Base-by-base conservation (phyloP, 768 basidiomycete genomes). In the Kondoa malvinella region DNA sequence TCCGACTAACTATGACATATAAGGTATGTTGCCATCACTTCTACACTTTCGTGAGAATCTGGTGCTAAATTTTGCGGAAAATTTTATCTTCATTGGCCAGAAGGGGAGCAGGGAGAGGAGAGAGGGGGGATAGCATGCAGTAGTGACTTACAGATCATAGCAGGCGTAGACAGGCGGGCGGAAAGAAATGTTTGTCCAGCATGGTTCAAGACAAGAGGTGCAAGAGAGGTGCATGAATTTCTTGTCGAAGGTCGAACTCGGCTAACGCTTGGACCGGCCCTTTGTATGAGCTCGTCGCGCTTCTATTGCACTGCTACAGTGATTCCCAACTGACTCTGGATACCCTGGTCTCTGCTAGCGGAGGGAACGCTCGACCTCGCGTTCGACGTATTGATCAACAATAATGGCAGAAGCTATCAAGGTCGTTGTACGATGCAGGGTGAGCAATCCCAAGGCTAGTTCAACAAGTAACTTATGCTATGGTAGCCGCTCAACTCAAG, bases 401-500 rank as follows among this genome's bases (percentile, higher is more conserved):
- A 50, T 50, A 50, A 50, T 50, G 40, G 40, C 40, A 21, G 40
- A 50, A 8, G 40, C 40, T 26, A 67, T 69, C 69, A 65, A 57
- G 29, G 69, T 69, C 15, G 67, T 57, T 30, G 69, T 69, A 30
- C 57, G 94, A 86, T 96, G 92, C 81, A 83, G 94, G 8, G 40
- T 50, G 21, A 50, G 40, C 12, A 8, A 8, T 8, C 21, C 40
- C 12, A 21, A 8, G 40, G 8, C 40, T 50, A 50, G 40, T 50
- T 50, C 40, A 21, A 8, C 40, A 50, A 50, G 40, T 21, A 8
- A 21, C 8, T 50, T 50, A 21, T n/a, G 40, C 8, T 8, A 50
- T 21, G 8, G 21, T 50, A 50, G 73, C 94, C 94, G 66, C 86
- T 97, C 79, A 99, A 99, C 77, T 80, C 86, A 75, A 86, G 92